Base-by-base conservation (phyloP, 1,139 yeast species). In the Entelexis paramagnoliae region DNA sequence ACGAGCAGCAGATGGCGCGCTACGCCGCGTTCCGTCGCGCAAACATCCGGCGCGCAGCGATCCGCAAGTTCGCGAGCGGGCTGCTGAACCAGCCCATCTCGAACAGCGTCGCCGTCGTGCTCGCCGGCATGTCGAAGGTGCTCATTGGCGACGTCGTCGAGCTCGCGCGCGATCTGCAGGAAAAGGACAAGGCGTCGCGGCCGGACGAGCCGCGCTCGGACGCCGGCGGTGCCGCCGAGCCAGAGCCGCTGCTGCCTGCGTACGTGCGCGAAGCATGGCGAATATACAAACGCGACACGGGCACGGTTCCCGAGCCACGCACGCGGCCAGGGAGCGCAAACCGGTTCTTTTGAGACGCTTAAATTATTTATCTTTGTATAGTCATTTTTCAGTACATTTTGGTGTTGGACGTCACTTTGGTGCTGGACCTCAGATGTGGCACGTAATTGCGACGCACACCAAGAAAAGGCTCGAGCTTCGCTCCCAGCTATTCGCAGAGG, bases 201-300 rank as follows among this genome's bases (percentile, higher is more conserved):
- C 35, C 51, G 13, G 26, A 40, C 41, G 45, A 49, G 57, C 29
- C 19, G 11, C 34, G 51, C 11, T 60, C 59, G 14, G 57, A 51
- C 1, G 66, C 65, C 45, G 64, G 62, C 2, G 66, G 68, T 35
- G 66, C 67, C 10, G 68, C 66, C 19, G 67, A 66, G 29, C 81
- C 78, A 55, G 67, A 67, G 40, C 95, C 95, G 0, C 66, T 89
- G 43, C 73, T 78, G 43, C 95, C 96, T 0, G 88, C 84, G 58
- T 95, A 89, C 64, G 74, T 89, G 40, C 70, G 94, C 45, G 95
- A 87, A 62, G 96, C 96, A 0, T 85, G 94, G 88, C 71, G 95
- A 58, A 65, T 84, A 50, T 82, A 80, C 60, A 77, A 78, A 57
- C 58, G 73, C 44, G 95, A 87, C 60, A 78, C 75, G 51, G 80